Base-by-base conservation (phyloP, 768 basidiomycete genomes). In the Guyanaporus albipodus region DNA sequence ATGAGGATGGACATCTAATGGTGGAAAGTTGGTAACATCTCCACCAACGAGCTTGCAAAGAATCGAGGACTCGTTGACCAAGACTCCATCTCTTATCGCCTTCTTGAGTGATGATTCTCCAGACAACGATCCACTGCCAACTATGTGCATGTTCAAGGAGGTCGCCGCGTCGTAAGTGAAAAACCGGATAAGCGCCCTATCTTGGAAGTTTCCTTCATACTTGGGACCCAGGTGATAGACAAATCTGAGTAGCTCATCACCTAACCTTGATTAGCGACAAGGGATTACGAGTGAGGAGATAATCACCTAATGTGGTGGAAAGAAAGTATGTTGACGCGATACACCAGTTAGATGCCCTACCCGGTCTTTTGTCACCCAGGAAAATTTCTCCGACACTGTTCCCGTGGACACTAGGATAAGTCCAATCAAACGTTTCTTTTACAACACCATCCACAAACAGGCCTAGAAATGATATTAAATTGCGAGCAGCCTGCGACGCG, bases 121-220 rank as follows among this genome's bases (percentile, higher is more conserved):
- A 38, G 48, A 77, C 56, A 10, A 60, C 53, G 40, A 78, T 58
- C 11, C 74, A 71, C 48, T 75, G 58, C 4, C 78, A 75, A 74
- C 71, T 15, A 93, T 68, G 54, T 82, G 81, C 73, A 92, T 87
- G 59, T 87, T 91, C 43, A 92, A 72, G 0, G 88, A 88, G 0
- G 90, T 89, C 5, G 85, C 80, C 0, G 87, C 86, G 54, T 90
- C 86, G 62, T 92, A 93, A 0, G 90, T 93, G 38, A 92, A 68
- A 61, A 91, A 91, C 36, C 78, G 82, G 53, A 81, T 70, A 28
- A 91, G 73, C 3, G 76, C 61, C 8, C 73, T 74, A 38, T 89
- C 85, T 60, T 90, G 89, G 63, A 91, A 89, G 35, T 80, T 82
- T 18, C 80, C 83, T 2, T 73, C 71, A 49, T 92, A 92, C 35